Conservation (phyloP, 805 yeast species). For the Lipomyces spencermartinsiae region DNA sequence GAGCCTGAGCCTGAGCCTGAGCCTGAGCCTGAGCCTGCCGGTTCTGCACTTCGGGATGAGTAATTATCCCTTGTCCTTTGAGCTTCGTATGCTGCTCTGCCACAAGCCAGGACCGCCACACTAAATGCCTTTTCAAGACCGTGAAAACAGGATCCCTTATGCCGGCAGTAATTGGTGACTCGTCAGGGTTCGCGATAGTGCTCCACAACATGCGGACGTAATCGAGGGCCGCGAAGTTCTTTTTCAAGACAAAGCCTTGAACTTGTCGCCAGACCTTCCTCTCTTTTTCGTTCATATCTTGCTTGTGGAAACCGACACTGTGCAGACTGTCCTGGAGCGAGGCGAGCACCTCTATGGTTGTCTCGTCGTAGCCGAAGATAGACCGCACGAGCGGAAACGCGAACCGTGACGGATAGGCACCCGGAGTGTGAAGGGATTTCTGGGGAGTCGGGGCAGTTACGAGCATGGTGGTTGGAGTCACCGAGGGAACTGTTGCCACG, state of each 20-base stretch:
- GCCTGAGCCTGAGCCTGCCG: slow-evolving; percentile 9
- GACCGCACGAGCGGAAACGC: slow-evolving; percentile 19
- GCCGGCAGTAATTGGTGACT: slow-evolving; percentile 4
- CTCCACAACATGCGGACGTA: neutral
- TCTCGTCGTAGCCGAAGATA: slow-evolving; percentile 14
- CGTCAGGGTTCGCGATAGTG: neutral
- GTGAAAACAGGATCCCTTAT: neutral
- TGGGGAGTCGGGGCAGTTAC: slow-evolving; percentile 5
- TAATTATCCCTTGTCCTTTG: neutral
- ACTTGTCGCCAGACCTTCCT: neutral
- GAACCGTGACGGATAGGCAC: neutral
- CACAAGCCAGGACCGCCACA: neutral
- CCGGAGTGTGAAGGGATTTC: neutral
- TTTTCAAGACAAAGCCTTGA: slow-evolving; percentile 16
- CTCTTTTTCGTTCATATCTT: neutral
- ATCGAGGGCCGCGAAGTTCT: slow-evolving; percentile 6
- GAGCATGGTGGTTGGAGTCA: neutral
- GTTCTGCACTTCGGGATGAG: neutral
- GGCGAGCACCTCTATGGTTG: neutral
- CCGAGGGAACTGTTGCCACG: neutral
- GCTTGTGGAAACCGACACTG: neutral
- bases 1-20: slow-evolving; percentile 3
- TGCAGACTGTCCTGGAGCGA: neutral
- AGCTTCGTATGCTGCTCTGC: neutral
- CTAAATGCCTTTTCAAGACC: neutral